Evolutionary conservation across 176 grass and related monocot genomes (phyloP).

Genomic region (Eragrostis nindensis): DNA sequence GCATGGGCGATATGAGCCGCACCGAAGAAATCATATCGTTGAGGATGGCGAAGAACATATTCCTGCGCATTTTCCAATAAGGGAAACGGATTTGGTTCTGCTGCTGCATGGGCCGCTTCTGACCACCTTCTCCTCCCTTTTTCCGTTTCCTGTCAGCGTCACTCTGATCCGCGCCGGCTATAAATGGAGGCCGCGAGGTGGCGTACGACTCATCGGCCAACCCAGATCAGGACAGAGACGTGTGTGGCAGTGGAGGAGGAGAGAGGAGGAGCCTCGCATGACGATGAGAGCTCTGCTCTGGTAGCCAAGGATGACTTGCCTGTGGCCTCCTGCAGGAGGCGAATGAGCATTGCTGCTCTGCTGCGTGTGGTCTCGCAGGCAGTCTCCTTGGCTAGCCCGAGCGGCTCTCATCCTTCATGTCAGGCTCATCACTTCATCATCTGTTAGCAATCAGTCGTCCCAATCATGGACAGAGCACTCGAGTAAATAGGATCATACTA

Average conservation of each 20-base stretch:
- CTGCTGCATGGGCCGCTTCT: conserved; percentile 4
- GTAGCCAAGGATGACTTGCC: conserved; percentile 70
- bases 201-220: neutral
- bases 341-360: neutral
- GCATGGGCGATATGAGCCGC: conserved; percentile 13
- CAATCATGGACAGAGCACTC: neutral
- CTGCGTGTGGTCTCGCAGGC: conserved; percentile 40
- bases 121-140: neutral
- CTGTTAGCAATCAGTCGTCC: neutral
- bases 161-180: neutral
- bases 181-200: conserved; percentile 24
- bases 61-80: conserved; percentile 14
- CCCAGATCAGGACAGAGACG: neutral
- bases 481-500: neutral
- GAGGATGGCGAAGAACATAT: conserved; percentile 26
- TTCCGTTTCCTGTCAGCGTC: neutral
- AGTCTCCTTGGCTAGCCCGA: conserved; percentile 63
- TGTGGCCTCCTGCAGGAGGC: conserved; percentile 23
- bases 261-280: conserved; percentile 26
- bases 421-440: conserved; percentile 31
- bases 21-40: conserved; percentile 17
- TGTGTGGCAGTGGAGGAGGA: neutral
- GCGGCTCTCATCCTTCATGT: conserved; percentile 51
- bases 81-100: conserved; percentile 1
- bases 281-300: conserved; percentile 26